Base-by-base conservation (phyloP, 495 filamentous ascomycete species). In the Penicillium egyptiacum region DNA sequence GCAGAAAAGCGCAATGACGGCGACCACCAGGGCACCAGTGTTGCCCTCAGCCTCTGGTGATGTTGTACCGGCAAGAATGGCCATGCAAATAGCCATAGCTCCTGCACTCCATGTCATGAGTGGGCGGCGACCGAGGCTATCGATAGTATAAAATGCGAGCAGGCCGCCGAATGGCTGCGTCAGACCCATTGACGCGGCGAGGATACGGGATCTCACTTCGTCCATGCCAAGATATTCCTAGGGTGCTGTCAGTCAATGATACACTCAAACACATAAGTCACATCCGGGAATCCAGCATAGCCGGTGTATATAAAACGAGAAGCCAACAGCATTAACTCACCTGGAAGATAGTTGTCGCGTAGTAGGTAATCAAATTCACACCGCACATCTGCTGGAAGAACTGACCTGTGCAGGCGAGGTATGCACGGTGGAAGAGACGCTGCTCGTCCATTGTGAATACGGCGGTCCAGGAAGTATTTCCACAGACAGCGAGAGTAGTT, bases 141-240 rank as follows among this genome's bases (percentile, higher is more conserved):
- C 88, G 58, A 92, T 88, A 47, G 86, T 81, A 73, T 88, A 90
- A 82, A 87, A 89, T 3, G 87, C 90, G 5, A 82, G 74, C 0
- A 85, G 87, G 0, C 89, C 86, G 56, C 86, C 88, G 63, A 90
- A 81, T 11, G 86, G 77, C 67, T 90, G 91, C 7, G 88, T 84
- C 12, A 91, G 72, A 76, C 87, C 87, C 78, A 89, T 90, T 8
- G 89, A 77, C 26, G 88, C 89, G 9, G 88, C 86, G 1, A 92
- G 72, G 4, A 96, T 72, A 47, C 89, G 91, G 1, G 92, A 90
- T 70, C 92, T 91, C 46, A 95, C 82, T 61, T 93, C 88, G 25
- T 69, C 71, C 6, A 87, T 68, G 1, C 77, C 73, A 20, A 86
- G 79, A 41, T 79, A 78, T 65, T 85, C 73, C 50, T 85, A 30